Evolutionary conservation across 306 rosid species (phyloP), one percentile per base, ranked within the genome.

Genomic region (Lupinus albus): DNA sequence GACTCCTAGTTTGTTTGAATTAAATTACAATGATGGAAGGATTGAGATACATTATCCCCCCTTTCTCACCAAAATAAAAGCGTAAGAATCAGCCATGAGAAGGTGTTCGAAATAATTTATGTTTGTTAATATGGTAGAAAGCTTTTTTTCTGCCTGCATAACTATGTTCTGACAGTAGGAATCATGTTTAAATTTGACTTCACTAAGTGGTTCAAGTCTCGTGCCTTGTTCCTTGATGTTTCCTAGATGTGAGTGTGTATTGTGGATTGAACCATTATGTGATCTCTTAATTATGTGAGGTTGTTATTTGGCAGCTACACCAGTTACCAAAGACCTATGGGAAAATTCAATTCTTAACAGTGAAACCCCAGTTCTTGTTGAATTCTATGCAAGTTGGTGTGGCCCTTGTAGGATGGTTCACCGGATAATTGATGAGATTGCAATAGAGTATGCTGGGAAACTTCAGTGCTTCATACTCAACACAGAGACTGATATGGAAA

Each of bases 381-480:
- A 87, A 68, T 92, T 92, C 73, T 89, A 86, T 39, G 95, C 98
- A 1, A 88, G 84, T 79, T 89, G 96, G 98, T 92, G 98, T 32
- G 96, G 96, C 11, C 98, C 98, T 0, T 92, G 98, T 81, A 79
- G 87, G 85, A 92, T 92, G 95, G 95, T 92, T 11, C 95, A 87
- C 68, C 79, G 91, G 11, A 80, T 92, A 17, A 86, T 92, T 2
- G 96, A 92, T 52, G 98, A 92, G 69, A 78, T 92, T 39, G 85
- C 87, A 38, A 64, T 12, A 0, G 96, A 92, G 64, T 89, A 89
- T 58, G 80, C 84, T 4, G 98, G 96, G 67, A 87, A 38, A 79
- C 86, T 92, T 9, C 65, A 89, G 51, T 89, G 95, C 83, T 89
- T 81, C 70, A 70, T 83, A 35, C 86, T 89, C 65, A 84, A 92